These are phyloP conservation scores for Penicillium verrucosum DNA, from an alignment of 2,329 filamentous ascomycete species.

Conservation along the genomic window DNA sequence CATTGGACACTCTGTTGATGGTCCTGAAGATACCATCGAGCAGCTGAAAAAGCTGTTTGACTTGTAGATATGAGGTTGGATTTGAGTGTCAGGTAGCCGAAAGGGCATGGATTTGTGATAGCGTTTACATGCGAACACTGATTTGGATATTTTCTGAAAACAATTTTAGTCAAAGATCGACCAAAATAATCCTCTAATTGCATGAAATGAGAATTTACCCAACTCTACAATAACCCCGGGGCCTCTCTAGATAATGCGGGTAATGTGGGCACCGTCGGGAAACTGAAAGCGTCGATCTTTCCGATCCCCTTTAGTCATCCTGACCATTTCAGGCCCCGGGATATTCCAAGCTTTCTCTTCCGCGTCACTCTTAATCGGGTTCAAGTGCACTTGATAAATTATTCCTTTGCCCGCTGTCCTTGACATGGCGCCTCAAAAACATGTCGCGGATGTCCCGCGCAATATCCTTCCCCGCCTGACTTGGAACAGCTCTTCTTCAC, in stretches of 20 bases:
- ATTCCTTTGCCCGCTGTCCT: background rate
- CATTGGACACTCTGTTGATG: slow-evolving; percentile 77
- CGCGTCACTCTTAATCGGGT: background rate
- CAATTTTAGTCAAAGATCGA: background rate
- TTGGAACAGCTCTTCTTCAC: slow-evolving; percentile 39
- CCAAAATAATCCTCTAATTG: slow-evolving; percentile 1
- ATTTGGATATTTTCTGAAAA: slow-evolving; percentile 1
- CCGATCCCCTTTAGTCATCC: slow-evolving; percentile 8
- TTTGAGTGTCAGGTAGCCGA: background rate
- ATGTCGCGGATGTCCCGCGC: slow-evolving; percentile 43
- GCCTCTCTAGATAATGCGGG: background rate
- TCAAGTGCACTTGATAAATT: background rate
- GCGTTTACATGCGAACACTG: slow-evolving; percentile 15
- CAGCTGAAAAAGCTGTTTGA: slow-evolving; percentile 79
- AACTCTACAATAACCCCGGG: background rate
- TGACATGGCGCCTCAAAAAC: slow-evolving; percentile 42
- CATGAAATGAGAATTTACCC: background rate
- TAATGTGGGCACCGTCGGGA: background rate
- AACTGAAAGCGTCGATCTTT: slow-evolving; percentile 5
- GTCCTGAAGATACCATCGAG: slow-evolving; percentile 76
- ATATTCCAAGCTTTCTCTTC: background rate
- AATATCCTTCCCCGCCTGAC: slow-evolving; percentile 43
- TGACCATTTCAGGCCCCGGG: background rate
- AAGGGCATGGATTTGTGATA: slow-evolving; percentile 14
- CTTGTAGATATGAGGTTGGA: slow-evolving; percentile 44